phyloP scores from a whole-genome alignment of 306 rosid species.

The Luffa acutangula region DNA sequence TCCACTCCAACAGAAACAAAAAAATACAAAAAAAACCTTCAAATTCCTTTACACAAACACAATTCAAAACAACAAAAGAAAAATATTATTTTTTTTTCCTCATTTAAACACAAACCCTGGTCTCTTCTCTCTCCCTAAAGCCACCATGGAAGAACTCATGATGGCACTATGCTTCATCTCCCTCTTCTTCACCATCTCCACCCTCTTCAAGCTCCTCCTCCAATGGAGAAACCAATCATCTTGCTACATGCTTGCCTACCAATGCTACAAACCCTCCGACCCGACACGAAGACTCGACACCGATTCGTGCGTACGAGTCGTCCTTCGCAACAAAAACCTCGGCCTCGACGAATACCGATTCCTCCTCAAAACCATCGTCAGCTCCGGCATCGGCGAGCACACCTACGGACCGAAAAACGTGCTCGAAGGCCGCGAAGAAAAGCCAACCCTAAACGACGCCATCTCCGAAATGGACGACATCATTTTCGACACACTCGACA shows the following conservation, averaged over 20 bases:
- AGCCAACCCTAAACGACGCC: conserved; percentile 23
- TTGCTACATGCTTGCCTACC: conserved; percentile 71
- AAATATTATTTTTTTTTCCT: background rate
- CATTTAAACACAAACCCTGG: background rate
- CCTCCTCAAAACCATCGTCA: conserved; percentile 55
- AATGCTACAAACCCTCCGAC: conserved; percentile 50
- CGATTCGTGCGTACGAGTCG: conserved; percentile 27
- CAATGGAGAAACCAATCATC: conserved; percentile 30
- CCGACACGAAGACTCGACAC: conserved; percentile 36
- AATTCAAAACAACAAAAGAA: background rate
- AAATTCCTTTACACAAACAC: background rate
- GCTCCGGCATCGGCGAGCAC: conserved; percentile 68
- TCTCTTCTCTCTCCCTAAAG: background rate
- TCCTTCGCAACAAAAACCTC: conserved; percentile 40
- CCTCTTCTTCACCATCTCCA: conserved; percentile 17
- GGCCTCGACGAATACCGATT: conserved; percentile 50
- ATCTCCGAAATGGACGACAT: conserved; percentile 48
- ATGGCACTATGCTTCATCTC: conserved; percentile 12
- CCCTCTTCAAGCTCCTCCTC: conserved; percentile 20
- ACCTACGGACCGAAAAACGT: conserved; percentile 57
- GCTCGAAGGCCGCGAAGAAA: conserved; percentile 37
- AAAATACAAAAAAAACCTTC: background rate
- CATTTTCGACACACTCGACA: conserved; percentile 57
- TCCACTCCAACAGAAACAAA: background rate
- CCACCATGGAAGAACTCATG: conserved; percentile 34